Evolutionary conservation across 768 basidiomycete genomes (phyloP), one percentile per base, ranked within the genome.

Genomic region (Boletus pseudo-olivaceus): DNA sequence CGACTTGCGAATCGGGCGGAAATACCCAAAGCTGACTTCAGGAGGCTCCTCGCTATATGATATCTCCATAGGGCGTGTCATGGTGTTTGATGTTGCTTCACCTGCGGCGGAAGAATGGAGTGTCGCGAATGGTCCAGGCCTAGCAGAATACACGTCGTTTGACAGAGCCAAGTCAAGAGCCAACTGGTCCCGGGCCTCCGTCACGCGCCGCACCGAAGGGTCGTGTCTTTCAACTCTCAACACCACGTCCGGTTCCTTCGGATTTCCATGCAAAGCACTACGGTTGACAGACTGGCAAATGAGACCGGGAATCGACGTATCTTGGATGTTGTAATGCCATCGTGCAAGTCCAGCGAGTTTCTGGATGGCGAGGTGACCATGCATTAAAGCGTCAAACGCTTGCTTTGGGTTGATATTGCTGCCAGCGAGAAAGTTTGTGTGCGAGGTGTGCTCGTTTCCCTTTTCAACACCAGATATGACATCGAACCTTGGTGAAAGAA

Each of bases 101-200:
- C 27, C 30, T 38, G 45, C 19, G 38, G 44, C 19, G 4, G 37
- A 38, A 42, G 59, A 38, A 20, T 27, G 37, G n/a, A 60, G 51
- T 43, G 68, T 68, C 5, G 68, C 52, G 49, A 84, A 70, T 11
- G 17, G 34, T 27, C 10, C 17, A 27, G 75, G 60, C 8, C 70
- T 73, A 4, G 76, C 64, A 14, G 83, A 82, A 60, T 80, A 87
- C 17, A 87, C 72, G 57, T 83, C 76, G 6, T 69, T 70, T 2
- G 87, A 82, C 32, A 91, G 71, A 15, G 74, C 69, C 32, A 91
- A 72, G 66, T 92, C 88, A 37, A 87, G 59, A 20, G 79, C 75
- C 3, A 92, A 65, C 61, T 86, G 80, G 53, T 87, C 80, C 26
- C 80, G 76, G 4, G 85, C 82, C 45, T 78, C 75, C 10, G 68